Evolutionary conservation across 106 monocot genomes (phyloP), one percentile per base, ranked within the genome.

Genomic region (Dendrobium huoshanense): DNA sequence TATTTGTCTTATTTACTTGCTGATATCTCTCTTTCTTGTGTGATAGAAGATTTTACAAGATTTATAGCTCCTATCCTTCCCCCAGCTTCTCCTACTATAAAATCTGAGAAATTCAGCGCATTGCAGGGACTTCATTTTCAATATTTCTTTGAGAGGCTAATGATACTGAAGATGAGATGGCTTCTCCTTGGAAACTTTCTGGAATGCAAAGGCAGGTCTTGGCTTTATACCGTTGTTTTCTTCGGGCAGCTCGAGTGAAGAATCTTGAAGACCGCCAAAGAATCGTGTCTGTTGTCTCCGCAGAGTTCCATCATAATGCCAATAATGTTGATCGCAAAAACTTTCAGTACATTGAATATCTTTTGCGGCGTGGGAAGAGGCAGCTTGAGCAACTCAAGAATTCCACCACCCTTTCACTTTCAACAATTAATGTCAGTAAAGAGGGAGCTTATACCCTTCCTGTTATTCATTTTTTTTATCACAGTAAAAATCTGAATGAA

Each of bases 201-300:
- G 94, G 94, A 77, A 85, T 98, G 81, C 97, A 98, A 83, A 94
- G 85, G 82, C 97, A 94, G 81, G 92, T 98, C 1, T 81, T 94
- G 45, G 31, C 31, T 31, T 31, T 31, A 31, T 94, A 98, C 82
- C 83, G 97, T 61, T 77, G 81, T 9, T 98, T 98, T 81, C 92
- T 97, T 76, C 85, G 94, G 27, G 92, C 91, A 68, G 90, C 94
- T 75, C 89, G 88, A 37, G 42, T 74, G 0, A 98, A 98, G 83
- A 44, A 61, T 27, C 79, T 89, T 37, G 91, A 94, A 78, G 94
- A 94, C 65, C 89, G 91, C 40, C 51, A 47, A 22, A 90, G 81
- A 72, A 92, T 94, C 65, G 81, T 90, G 43, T 89, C 87, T 6
- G 80, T 94, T 37, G 80, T 98, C 55, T 92, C 94, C 2, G 65